Conservation (phyloP, 768 basidiomycete genomes). For the Daedaleopsis sinensis region DNA sequence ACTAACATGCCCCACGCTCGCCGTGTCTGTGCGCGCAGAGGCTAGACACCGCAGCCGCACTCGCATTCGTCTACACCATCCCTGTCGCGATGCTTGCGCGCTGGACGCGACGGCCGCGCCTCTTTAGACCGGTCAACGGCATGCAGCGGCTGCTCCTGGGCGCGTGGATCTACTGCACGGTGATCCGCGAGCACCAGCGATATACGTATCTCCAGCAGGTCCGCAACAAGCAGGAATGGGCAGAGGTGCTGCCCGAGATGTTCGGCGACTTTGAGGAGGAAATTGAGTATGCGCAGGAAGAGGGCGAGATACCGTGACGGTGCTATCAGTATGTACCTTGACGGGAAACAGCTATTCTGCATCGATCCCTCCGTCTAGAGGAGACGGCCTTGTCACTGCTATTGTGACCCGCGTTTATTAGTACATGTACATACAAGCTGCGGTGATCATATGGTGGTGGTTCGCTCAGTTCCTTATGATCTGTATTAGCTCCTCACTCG, state of each 20-base stretch:
- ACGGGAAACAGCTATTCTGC: no score
- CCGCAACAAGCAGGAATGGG: neutral
- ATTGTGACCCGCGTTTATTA: no score
- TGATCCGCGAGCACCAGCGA: constrained; percentile 1
- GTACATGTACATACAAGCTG: no score
- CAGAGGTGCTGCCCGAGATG: neutral
- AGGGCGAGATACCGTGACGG: neutral
- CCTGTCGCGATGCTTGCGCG: constrained; percentile 10
- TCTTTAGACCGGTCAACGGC: constrained; percentile 1
- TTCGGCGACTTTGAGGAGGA: neutral
- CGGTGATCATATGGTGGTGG: no score
- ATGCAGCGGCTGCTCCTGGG: constrained; percentile 5
- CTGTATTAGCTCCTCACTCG: no score
- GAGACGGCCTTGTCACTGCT: no score
- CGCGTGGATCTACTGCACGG: neutral
- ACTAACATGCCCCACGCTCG: no score
- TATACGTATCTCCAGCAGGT: neutral
- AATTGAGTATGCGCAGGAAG: neutral
- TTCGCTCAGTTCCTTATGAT: no score
- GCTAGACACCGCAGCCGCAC: neutral
- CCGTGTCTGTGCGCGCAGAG: no score
- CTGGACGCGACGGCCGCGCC: neutral
- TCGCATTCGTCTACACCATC: neutral
- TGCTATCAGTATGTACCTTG: no score
- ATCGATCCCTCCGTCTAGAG: no score